phyloP scores from a whole-genome alignment of 352 stramenopile species.

The Phytophthora megakarya region DNA sequence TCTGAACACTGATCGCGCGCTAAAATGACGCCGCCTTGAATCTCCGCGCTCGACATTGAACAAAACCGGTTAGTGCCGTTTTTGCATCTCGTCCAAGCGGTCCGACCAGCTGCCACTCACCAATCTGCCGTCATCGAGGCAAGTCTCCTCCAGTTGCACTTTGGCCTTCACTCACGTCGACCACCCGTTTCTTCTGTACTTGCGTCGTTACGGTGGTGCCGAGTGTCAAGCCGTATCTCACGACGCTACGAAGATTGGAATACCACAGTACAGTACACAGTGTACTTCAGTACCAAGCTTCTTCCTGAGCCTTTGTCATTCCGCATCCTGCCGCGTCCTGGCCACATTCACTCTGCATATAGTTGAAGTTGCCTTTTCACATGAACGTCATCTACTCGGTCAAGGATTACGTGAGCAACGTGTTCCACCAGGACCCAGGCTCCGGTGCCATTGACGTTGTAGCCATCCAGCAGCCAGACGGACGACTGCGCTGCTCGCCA shows the following conservation, averaged over 20 bases:
- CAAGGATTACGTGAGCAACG: conserved; percentile 87
- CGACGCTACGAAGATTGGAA: conserved; percentile 29
- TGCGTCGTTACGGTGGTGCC: conserved; percentile 13
- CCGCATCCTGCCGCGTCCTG: conserved; percentile 7
- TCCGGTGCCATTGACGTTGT: conserved; percentile 88
- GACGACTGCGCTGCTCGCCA: conserved; percentile 62
- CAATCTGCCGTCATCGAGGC: conserved; percentile 10
- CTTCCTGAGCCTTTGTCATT: conserved; percentile 22
- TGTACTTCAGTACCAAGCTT: no score
- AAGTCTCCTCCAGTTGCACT: conserved; percentile 7
- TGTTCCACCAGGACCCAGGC: conserved; percentile 64
- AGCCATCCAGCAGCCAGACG: conserved; percentile 74
- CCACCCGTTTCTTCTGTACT: not conserved
- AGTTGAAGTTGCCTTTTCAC: conserved; percentile 20
- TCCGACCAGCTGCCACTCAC: conserved; percentile 17
- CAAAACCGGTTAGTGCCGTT: conserved; percentile 20
- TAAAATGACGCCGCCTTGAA: conserved; percentile 23
- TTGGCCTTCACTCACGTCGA: not conserved
- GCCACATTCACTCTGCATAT: conserved; percentile 13
- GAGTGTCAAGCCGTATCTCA: conserved; percentile 29
- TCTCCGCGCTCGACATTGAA: conserved; percentile 25
- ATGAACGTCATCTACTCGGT: conserved; percentile 91
- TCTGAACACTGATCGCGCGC: no score
- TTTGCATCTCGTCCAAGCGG: conserved; percentile 7
- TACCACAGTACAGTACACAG: no score